Evolutionary conservation across 2,329 filamentous ascomycete genomes (phyloP).

Genomic region (Chaetomiaceae sp.): DNA sequence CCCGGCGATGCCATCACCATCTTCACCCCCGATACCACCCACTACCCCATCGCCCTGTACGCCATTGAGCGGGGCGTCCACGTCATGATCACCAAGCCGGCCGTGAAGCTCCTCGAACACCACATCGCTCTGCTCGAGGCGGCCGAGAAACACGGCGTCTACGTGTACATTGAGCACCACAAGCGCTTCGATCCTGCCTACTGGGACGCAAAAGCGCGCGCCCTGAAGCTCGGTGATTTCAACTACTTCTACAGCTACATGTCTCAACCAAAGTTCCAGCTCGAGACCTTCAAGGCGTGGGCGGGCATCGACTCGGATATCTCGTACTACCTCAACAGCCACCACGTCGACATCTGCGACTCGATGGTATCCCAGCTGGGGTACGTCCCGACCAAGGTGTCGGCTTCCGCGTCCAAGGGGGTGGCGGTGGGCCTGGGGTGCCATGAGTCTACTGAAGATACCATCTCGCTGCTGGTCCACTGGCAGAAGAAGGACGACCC

Average conservation of each 20-base stretch:
- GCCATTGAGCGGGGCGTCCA: slow-evolving; percentile 85
- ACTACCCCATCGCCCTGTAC: slow-evolving; percentile 88
- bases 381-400: slow-evolving; percentile 73
- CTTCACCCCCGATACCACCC: slow-evolving; percentile 90
- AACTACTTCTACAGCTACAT: slow-evolving; percentile 99
- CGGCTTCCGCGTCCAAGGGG: slow-evolving; percentile 71
- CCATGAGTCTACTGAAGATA: slow-evolving; percentile 78
- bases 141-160: slow-evolving; percentile 69
- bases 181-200: slow-evolving; percentile 95
- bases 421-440: slow-evolving; percentile 76
- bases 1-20: slow-evolving; percentile 89
- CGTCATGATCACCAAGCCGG: slow-evolving; percentile 90
- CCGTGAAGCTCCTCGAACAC: slow-evolving; percentile 76
- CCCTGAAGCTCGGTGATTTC: slow-evolving; percentile 79
- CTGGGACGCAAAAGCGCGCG: slow-evolving; percentile 76
- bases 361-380: slow-evolving; percentile 74
- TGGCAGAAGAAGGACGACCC: slow-evolving; percentile 72
- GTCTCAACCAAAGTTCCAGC: slow-evolving; percentile 85
- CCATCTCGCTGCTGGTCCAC: slow-evolving; percentile 83
- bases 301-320: slow-evolving; percentile 90
- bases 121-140: slow-evolving; percentile 72
- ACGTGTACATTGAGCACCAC: slow-evolving; percentile 93
- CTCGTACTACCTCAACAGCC: slow-evolving; percentile 91
- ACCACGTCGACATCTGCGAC: slow-evolving; percentile 90
- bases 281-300: slow-evolving; percentile 94